Percentiles rank a stretch among this genome's conserved stretches.
phyloP scores from a whole-genome alignment of 106 monocot genomes.

The Dendrobium nobile region DNA sequence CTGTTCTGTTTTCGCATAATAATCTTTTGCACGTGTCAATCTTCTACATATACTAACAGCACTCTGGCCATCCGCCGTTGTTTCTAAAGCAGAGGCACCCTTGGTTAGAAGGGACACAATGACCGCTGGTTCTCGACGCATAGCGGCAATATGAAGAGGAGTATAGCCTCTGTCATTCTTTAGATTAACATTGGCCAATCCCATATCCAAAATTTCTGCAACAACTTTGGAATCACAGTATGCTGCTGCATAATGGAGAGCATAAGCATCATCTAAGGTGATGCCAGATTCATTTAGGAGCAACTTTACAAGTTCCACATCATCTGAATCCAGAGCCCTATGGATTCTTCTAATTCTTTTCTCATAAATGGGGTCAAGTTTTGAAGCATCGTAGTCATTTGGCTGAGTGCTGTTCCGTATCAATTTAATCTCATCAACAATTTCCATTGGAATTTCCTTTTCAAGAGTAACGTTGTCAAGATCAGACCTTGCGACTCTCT shows the following conservation, averaged over 20 bases:
- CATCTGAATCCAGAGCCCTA: constrained; percentile 84
- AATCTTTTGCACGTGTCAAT: constrained; percentile 76
- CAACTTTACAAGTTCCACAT: constrained; percentile 88
- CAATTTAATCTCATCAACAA: constrained; percentile 44
- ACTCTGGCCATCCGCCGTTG: constrained; percentile 53
- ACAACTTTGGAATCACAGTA: constrained; percentile 93
- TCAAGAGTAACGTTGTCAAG: constrained; percentile 55
- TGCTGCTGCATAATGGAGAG: constrained; percentile 76
- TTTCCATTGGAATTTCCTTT: constrained; percentile 64
- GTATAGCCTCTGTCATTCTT: constrained; percentile 80
- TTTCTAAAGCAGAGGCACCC: constrained; percentile 54
- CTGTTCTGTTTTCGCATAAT: constrained; percentile 46
- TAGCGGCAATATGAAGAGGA: constrained; percentile 81
- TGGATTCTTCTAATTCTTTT: constrained; percentile 67
- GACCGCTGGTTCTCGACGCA: constrained; percentile 70
- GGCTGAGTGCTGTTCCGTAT: constrained; percentile 24
- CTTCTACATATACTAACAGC: constrained; percentile 75
- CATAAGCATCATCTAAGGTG: constrained; percentile 72
- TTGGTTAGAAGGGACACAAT: constrained; percentile 71
- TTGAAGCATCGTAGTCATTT: constrained; percentile 1
- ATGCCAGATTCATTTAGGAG: constrained; percentile 70
- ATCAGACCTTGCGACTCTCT: constrained; percentile 69
- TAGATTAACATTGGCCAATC: constrained; percentile 55
- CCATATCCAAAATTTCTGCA: constrained; percentile 64
- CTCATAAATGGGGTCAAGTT: constrained; percentile 31